Evolutionary conservation across 192 early-diverging fungal species (phyloP).

Genomic region (Glomus cerebriforme): DNA sequence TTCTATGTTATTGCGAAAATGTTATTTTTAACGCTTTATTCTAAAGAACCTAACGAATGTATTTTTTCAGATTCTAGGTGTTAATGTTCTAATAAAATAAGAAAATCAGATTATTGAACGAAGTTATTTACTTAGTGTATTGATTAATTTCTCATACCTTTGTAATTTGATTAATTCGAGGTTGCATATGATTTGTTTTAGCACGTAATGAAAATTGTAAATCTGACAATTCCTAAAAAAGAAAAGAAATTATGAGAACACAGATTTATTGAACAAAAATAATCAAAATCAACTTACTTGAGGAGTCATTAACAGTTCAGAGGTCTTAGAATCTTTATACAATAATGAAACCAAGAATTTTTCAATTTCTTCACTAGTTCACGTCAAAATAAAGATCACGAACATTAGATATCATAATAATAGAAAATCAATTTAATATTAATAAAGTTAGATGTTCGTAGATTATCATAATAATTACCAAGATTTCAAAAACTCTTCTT

Average conservation of each 20-base stretch:
- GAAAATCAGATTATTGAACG: too few species aligned
- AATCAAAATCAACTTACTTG: not conserved
- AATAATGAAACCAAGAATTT: not conserved
- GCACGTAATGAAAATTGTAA: slow-evolving; percentile 9
- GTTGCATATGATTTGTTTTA: slow-evolving; percentile 4
- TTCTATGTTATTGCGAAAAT: too few species aligned
- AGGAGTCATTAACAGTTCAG: slow-evolving; percentile 18
- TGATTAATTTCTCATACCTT: not conserved
- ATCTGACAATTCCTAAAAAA: slow-evolving; percentile 25
- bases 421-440: too few species aligned
- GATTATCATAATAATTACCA: too few species aligned
- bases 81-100: too few species aligned
- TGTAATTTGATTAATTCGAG: not conserved
- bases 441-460: too few species aligned
- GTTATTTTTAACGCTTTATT: too few species aligned
- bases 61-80: too few species aligned
- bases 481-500: slow-evolving; percentile 13
- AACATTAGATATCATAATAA: not conserved
- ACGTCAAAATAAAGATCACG: not conserved
- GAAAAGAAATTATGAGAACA: not conserved
- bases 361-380: not conserved
- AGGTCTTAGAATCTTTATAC: slow-evolving; percentile 18
- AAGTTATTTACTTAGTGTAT: too few species aligned
- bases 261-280: too few species aligned
- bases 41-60: too few species aligned